A percentile compares a stretch with the other conserved stretches of the same genome.
These are phyloP conservation scores for Emergomyces pasteurianus DNA, from an alignment of 2,329 filamentous ascomycete species.

Conservation along the genomic window DNA sequence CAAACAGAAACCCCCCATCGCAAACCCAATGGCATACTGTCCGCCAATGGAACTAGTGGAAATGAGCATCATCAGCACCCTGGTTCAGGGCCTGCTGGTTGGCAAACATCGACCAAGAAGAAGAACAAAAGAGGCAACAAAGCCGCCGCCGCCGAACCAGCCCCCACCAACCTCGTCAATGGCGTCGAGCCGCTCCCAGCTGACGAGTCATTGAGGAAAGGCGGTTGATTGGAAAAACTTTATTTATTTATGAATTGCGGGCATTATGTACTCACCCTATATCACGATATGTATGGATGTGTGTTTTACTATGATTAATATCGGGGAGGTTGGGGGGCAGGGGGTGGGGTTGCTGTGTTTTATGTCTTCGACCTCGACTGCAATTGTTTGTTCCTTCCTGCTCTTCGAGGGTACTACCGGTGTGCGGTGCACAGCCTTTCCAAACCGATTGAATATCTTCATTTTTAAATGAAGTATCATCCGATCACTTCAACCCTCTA, in stretches of 20 bases:
- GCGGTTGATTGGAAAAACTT: constrained; percentile 23
- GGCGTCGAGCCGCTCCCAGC: constrained; percentile 29
- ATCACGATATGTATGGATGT: neutral
- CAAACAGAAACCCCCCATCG: constrained; percentile 17
- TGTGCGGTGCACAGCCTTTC: neutral
- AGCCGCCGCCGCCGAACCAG: constrained; percentile 21
- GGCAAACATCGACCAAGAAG: constrained; percentile 35
- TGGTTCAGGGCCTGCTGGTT: constrained; percentile 18
- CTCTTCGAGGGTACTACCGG: neutral
- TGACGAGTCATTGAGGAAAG: constrained; percentile 35
- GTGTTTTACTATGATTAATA: neutral
- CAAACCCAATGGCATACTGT: constrained; percentile 21
- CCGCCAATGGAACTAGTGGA: constrained; percentile 7
- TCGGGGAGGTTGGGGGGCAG: neutral
- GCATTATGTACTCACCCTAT: neutral
- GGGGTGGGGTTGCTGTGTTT: no score
- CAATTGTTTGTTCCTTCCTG: neutral
- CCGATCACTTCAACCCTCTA: neutral
- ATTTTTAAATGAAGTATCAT: neutral
- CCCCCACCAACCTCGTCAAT: constrained; percentile 16
- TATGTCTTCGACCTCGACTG: neutral
- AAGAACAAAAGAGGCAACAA: constrained; percentile 30
- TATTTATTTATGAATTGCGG: neutral
- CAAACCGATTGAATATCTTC: neutral
- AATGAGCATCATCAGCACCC: constrained; percentile 12